Base-by-base conservation (phyloP, 805 yeast genomes). In the Cyberlindnera galapagoensis region DNA sequence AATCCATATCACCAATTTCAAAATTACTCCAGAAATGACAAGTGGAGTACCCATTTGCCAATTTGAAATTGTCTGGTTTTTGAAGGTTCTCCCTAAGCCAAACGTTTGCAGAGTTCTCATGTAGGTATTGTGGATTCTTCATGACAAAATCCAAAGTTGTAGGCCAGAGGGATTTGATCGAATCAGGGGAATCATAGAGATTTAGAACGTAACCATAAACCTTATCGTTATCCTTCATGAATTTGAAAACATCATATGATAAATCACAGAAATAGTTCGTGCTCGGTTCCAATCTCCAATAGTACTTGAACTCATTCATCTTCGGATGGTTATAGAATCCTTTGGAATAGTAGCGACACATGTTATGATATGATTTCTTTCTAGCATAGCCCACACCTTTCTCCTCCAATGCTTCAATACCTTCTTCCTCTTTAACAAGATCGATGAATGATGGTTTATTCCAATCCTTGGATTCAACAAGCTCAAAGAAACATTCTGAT, bases 11-110 rank as follows among this genome's bases (percentile, higher is more conserved):
- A 9, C 78, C 90, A 35, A 85, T 80, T 51, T 86, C 95, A 45
- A 85, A 86, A 54, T 85, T 86, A 16, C 88, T 74, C 95, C 95
- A 86, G 57, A 86, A 85, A 57, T 86, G 95, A 49, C 95, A 86
- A 1, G 64, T 75, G 54, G 62, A 75, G 59, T 62, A 63, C 9
- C 73, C 73, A 13, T 60, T 50, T 1, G 72, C 62, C 3, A 40
- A 47, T n/a, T 53, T 47, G 34, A 56, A 63, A 42, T 65, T 68
- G 6, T 54, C 49, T 9, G 76, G 82, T 47, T 63, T 70, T 49
- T 59, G 77, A 57, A 50, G 50, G 51, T 66, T 70, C 63, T 76
- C 74, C 30, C 76, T 69, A 25, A 83, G 51, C 76, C 80, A 83
- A 26, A 68, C 72, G 48, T 71, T 61, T 26, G 85, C 72, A 43